Percentiles rank a stretch among this genome's conserved stretches.
These are phyloP conservation scores for Trametes cubensis DNA, from an alignment of 768 basidiomycete species.

Conservation along the genomic window DNA sequence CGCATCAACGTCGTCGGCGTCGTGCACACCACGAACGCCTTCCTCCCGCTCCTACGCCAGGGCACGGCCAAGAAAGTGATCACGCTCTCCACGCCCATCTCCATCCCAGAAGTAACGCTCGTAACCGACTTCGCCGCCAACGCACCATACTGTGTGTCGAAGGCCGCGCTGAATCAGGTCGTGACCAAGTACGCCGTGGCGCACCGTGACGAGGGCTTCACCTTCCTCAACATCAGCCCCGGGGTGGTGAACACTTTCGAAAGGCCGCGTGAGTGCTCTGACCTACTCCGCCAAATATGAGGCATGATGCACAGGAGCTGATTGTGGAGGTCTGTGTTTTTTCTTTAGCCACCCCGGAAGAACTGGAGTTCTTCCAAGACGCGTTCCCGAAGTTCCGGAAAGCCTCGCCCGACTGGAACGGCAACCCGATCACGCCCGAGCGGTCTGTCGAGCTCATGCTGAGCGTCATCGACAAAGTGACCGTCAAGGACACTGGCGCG, in stretches of 20 bases:
- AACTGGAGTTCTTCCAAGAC: slow-evolving; percentile 31
- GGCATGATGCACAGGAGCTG: neutral
- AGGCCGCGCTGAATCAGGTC: slow-evolving; percentile 42
- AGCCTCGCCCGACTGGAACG: slow-evolving; percentile 11
- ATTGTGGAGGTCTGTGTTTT: no score
- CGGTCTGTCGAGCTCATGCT: slow-evolving; percentile 20
- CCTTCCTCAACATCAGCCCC: slow-evolving; percentile 42
- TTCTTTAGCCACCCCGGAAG: slow-evolving; percentile 23
- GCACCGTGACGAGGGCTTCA: slow-evolving; percentile 35
- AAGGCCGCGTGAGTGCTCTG: slow-evolving; percentile 17
- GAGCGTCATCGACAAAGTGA: slow-evolving; percentile 8
- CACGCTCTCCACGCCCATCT: slow-evolving; percentile 37
- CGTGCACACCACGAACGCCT: slow-evolving; percentile 39
- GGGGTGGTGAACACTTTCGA: slow-evolving; percentile 40
- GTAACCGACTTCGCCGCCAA: slow-evolving; percentile 5
- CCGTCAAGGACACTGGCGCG: slow-evolving; percentile 25
- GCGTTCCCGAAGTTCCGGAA: slow-evolving; percentile 32
- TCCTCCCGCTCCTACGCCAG: slow-evolving; percentile 42
- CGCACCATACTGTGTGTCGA: slow-evolving; percentile 39
- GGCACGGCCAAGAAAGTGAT: slow-evolving; percentile 41
- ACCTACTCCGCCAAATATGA: no score
- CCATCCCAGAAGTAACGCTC: slow-evolving; percentile 34
- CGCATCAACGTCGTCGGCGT: slow-evolving; percentile 42
- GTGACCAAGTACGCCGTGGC: slow-evolving; percentile 40
- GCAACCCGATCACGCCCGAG: slow-evolving; percentile 11